Base-by-base conservation (phyloP, 2,329 filamentous ascomycete species). In the Neonectria neomacrospora region DNA sequence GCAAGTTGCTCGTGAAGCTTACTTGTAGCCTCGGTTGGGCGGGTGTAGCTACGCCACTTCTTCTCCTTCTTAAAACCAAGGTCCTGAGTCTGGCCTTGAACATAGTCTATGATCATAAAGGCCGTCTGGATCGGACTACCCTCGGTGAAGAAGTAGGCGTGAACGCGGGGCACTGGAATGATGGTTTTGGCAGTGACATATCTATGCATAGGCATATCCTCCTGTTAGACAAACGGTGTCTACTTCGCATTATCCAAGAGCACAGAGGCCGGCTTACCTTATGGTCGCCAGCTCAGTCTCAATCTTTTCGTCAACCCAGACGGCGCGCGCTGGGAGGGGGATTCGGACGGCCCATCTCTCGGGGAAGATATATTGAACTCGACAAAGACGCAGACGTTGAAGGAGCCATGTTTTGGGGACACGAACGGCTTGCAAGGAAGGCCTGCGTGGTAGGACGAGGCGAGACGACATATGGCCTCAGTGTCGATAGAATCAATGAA, bases 81-180 rank as follows among this genome's bases (percentile, higher is more conserved):
- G 12, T 59, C 48, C 12, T 47, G 56, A 10, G 37, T 34, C 5
- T 53, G 14, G 6, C 56, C 56, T 23, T 53, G 18, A n/a, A 59
- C 6, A 32, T 53, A 59, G 48, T 59, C 56, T 26, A 59, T 47
- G 11, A 53, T 53, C 5, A 59, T 52, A 9, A 52, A 53, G 5
- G 56, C 47, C 26, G 20, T 26, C 7, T 45, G 2, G 6, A 59
- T 59, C 1, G 39, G 56, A 28, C 30, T 59, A 10, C 20, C 20
- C 5, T 47, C 34, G 28, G 41, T 14, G 41, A 34, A 47, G 44
- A 41, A 56, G 16, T 45, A 59, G 14, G 37, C 56, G n/a, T 59
- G 48, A 14, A 59, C 28, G 5, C 26, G 28, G 3, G 56, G 48
- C 14, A 59, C 37, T 14, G 56, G 48, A 39, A 59, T 59, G 2